Evolutionary conservation across 768 basidiomycete genomes (phyloP), one percentile per base, ranked within the genome.

Genomic region (Roridomyces roridus): DNA sequence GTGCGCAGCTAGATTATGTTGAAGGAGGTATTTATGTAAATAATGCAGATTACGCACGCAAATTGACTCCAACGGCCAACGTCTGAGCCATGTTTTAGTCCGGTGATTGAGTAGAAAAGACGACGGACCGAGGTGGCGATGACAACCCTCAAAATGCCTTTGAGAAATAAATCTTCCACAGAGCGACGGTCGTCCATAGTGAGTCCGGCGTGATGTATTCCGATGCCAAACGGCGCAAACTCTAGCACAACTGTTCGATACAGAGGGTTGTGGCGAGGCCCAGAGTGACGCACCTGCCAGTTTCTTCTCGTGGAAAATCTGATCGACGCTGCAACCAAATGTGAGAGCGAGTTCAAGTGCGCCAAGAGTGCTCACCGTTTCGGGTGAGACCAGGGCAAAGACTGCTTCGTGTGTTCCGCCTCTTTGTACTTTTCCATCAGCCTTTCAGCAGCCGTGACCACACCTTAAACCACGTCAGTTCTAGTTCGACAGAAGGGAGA

Each of bases 1-100:
- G 65, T 96, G 92, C 1, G 96, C 95, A 43, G 96, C 92, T 94
- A 59, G 3, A 58, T 15, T 5, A 34, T 25, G 4, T 48, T 35
- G 45, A 56, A 26, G 21, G 11, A 52, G 44, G 36, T 52, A 20
- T 24, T 21, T 12, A 49, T 14, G 40, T 37, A 51, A 40, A 42
- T 15, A 25, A n/a, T n/a, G n/a, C 26, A 25, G 41, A 44, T 31
- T 18, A 75, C 87, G 61, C 67, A 93, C 93, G 97, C 50, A 98
- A 79, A 68, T 99, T 98, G 29, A 98, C 94, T 1, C 97, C 96
- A 35, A 98, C 94, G 0, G 97, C 96, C 23, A 99, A 78, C 14
- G 96, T 98, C 91, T 96, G 63, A 2, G 56, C n/a, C 43, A 34
- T 45, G 34, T 66, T 17, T 64, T 29, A 40, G 39, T 31, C 34